Evolutionary conservation across 2,329 filamentous ascomycete genomes (phyloP), one percentile per base, ranked within the genome.

Genomic region (Hypoxylon sp.): DNA sequence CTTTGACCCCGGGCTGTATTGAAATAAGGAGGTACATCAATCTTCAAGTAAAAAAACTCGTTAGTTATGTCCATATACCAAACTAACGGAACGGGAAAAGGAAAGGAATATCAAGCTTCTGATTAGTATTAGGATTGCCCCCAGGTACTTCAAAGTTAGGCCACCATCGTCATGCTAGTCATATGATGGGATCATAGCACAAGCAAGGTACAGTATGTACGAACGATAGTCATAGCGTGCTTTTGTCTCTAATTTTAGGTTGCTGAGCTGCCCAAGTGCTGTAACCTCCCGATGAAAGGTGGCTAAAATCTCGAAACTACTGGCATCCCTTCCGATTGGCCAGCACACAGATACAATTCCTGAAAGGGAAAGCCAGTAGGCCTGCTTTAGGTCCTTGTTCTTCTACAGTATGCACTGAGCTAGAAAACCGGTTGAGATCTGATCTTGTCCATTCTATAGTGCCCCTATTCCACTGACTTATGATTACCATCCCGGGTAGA

Each of bases 341-440:
- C 31, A 17, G 11, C 24, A 39, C 29, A 29, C 11, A 29, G 39
- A 59, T 59, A 37, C 37, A 22, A 39, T 55, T 59, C 65, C 65
- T 51, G 50, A 67, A 67, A 55, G 19, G 65, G 65, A 57, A 67
- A 53, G 48, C 55, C 47, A 62, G 57, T 50, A 26, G 58, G 31
- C 1, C 11, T 29, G 47, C 37, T 50, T 24, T 31, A 31, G 10
- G 26, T 26, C 11, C 39, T 46, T 17, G 26, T 37, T 24, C 9
- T 10, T 35, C 37, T 39, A 47, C 11, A 33, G 35, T 35, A 39
- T 17, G 42, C 39, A 57, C 53, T 19, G 53, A 29, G 9, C 37
- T n/a, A 35, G 11, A 35, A 10, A 42, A 5, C 37, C 17, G 22
- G 19, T 31, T 5, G 13, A 10, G 31, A 39, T 39, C 31, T 50